A percentile compares a stretch with the other conserved stretches of the same genome.
Conservation (phyloP, 2,329 filamentous ascomycete genomes). For the Drechslera avenae region DNA sequence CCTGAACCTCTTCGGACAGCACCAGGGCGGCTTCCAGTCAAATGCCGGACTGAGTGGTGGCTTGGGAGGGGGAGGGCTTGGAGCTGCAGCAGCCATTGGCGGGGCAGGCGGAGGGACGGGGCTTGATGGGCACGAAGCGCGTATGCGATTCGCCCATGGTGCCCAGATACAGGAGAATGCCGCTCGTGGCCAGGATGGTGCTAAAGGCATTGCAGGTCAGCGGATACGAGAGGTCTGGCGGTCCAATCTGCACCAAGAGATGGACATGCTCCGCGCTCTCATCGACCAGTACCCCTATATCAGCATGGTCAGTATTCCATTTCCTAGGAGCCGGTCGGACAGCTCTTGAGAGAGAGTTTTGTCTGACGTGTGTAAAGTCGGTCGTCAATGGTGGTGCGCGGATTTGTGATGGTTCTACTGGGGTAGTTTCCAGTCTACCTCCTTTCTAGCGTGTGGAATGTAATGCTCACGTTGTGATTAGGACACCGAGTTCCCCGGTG, state of each 20-base stretch:
- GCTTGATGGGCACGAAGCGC: slow-evolving; percentile 82
- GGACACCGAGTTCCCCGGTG: slow-evolving; percentile 99
- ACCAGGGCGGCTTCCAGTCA: slow-evolving; percentile 52
- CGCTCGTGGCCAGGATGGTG: slow-evolving; percentile 59
- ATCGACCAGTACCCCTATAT: slow-evolving; percentile 94
- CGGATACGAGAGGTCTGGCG: slow-evolving; percentile 97
- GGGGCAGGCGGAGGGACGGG: slow-evolving; percentile 64
- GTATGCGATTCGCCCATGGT: slow-evolving; percentile 84
- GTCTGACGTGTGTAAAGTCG: slow-evolving; percentile 21
- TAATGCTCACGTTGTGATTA: slow-evolving; percentile 47
- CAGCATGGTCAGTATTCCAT: slow-evolving; percentile 76
- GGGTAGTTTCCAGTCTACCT: slow-evolving; percentile 16
- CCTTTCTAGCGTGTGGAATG: not conserved
- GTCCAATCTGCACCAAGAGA: slow-evolving; percentile 88
- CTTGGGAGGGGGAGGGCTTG: slow-evolving; percentile 61
- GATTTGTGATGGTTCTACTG: slow-evolving; percentile 2
- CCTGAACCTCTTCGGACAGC: slow-evolving; percentile 59
- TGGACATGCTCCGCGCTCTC: slow-evolving; percentile 79
- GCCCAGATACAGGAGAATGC: slow-evolving; percentile 59
- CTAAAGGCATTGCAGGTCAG: slow-evolving; percentile 64
- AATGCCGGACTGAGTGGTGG: slow-evolving; percentile 60
- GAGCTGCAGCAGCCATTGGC: slow-evolving; percentile 60
- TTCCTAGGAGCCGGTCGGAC: slow-evolving; percentile 5
- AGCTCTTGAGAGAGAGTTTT: slow-evolving; percentile 4
- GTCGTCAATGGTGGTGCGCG: slow-evolving; percentile 6